Evolutionary conservation across 2,329 filamentous ascomycete species (phyloP).

Genomic region (Trichoderma pleuroti): DNA sequence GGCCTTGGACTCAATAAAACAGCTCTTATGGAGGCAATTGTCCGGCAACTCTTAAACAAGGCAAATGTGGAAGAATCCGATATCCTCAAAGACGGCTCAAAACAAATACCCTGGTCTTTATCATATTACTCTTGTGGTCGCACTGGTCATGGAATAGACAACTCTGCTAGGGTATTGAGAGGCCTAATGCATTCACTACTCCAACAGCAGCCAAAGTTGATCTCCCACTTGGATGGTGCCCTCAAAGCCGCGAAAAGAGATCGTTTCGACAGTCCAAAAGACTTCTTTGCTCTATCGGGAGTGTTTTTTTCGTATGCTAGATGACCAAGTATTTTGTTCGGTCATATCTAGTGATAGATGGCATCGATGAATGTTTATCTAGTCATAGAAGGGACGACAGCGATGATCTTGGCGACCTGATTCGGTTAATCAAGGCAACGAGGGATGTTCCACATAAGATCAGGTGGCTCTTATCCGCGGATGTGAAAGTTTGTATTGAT

Average conservation of each 20-base stretch:
- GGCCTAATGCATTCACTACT: not conserved
- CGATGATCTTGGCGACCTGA: not conserved
- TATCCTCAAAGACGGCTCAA: not conserved
- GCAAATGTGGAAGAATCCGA: not conserved
- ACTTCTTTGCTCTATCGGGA: not conserved
- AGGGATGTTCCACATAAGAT: not conserved
- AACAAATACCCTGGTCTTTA: not conserved
- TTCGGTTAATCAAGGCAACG: not conserved
- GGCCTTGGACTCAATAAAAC: not conserved
- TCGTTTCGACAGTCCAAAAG: not conserved
- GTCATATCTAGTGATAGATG: not conserved
- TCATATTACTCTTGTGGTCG: not conserved
- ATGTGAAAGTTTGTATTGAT: accelerated
- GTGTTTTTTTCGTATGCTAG: accelerated
- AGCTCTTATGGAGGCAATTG: not conserved
- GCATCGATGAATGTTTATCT: not conserved
- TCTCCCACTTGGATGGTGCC: not conserved
- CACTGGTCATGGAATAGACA: not conserved
- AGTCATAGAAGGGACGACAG: not conserved
- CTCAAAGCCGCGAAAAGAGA: not conserved
- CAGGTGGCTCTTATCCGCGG: not conserved
- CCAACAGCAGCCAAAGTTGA: not conserved
- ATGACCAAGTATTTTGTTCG: not conserved
- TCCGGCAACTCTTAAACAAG: not conserved
- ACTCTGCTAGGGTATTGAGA: not conserved